Conservation (phyloP, 352 stramenopile species). For the Phytophthora pistaciae region DNA sequence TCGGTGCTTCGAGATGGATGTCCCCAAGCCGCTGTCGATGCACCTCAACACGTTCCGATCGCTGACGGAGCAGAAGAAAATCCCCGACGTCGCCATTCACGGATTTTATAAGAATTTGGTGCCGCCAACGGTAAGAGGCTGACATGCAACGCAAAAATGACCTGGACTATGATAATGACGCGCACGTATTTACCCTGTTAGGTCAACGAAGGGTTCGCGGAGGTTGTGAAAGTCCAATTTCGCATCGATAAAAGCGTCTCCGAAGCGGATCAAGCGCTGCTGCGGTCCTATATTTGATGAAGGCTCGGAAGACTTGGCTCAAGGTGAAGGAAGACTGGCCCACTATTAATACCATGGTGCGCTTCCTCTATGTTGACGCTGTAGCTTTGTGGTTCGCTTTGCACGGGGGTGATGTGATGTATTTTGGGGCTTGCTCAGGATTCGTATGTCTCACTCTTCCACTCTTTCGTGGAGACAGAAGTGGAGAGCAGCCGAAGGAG, state of each 20-base stretch:
- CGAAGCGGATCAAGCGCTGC: conserved; percentile 43
- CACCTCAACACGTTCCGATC: conserved; percentile 89
- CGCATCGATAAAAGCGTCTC: conserved; percentile 50
- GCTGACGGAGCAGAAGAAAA: conserved; percentile 75
- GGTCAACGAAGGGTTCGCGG: conserved; percentile 76
- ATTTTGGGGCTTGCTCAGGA: conserved; percentile 29
- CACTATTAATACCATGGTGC: conserved; percentile 42
- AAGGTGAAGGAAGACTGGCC: conserved; percentile 9
- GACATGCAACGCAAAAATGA: neutral
- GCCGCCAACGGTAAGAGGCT: conserved; percentile 43
- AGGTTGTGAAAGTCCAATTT: conserved; percentile 80
- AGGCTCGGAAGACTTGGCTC: conserved; percentile 9
- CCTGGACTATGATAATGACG: conserved; percentile 17
- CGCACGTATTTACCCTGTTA: conserved; percentile 28
- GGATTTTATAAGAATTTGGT: conserved; percentile 88
- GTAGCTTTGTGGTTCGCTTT: conserved; percentile 6
- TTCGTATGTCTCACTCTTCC: conserved; percentile 27
- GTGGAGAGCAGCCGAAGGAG: conserved; percentile 9
- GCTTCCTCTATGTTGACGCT: conserved; percentile 8
- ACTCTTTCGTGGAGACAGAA: conserved; percentile 30
- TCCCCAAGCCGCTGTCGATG: conserved; percentile 81
- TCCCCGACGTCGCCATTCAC: conserved; percentile 90
- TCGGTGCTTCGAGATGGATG: conserved; percentile 83
- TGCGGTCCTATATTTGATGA: conserved; percentile 72
- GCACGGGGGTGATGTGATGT: conserved; percentile 15